Evolutionary conservation across 1,139 yeast species (phyloP).

Genomic region (Yarrowia galli): DNA sequence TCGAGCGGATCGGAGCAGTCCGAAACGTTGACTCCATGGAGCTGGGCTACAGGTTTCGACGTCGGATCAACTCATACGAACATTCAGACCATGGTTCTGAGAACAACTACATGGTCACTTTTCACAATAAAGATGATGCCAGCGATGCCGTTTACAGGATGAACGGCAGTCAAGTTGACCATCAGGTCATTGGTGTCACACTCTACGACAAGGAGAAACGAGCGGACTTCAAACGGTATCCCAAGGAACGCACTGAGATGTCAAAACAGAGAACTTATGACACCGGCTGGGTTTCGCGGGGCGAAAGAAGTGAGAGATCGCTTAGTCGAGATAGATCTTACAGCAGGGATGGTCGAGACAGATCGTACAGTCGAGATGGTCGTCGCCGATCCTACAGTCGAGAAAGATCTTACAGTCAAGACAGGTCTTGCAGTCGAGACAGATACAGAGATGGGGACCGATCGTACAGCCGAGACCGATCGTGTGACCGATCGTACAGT

Average conservation of each 20-base stretch:
- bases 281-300: constrained; percentile 4
- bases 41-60: constrained; percentile 10
- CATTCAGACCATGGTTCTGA: not conserved
- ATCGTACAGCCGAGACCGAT: not conserved
- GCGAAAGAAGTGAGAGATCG: not conserved
- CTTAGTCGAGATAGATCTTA: not conserved
- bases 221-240: constrained; percentile 1
- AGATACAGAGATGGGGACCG: not conserved
- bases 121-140: constrained; percentile 2
- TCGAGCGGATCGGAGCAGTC: constrained; percentile 4
- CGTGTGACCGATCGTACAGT: constrained; percentile 6
- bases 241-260: not conserved
- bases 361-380: constrained; percentile 1
- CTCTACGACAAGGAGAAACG: not conserved
- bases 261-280: not conserved
- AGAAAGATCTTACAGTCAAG: constrained; percentile 2
- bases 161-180: constrained; percentile 23
- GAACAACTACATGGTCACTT: constrained; percentile 26
- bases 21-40: constrained; percentile 1
- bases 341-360: not conserved
- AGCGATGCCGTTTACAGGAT: constrained; percentile 8
- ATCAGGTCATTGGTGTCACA: constrained; percentile 1
- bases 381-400: not conserved
- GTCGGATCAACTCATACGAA: constrained; percentile 12
- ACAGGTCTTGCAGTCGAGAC: not conserved